These are phyloP conservation scores for Clavispora carvajalis DNA, from an alignment of 805 yeast genomes.

Conservation along the genomic window DNA sequence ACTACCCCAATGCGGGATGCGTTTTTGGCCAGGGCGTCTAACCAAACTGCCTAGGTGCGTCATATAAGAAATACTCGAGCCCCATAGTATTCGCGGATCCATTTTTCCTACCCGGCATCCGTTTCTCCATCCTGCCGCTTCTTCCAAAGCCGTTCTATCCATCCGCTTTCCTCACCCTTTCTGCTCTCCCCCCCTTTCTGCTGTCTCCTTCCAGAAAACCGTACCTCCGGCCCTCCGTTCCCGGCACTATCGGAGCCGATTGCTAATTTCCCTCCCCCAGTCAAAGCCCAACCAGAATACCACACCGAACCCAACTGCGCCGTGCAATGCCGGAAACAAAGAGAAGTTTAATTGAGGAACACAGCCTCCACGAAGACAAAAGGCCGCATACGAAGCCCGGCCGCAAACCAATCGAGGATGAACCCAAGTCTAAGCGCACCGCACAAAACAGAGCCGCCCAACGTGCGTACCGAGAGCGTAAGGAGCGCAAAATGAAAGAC, in stretches of 20 bases:
- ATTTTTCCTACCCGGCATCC: too few species aligned
- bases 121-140: too few species aligned
- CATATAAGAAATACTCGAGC: neutral
- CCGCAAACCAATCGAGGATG: constrained; percentile 71
- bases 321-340: neutral
- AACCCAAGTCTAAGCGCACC: constrained; percentile 83
- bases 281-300: too few species aligned
- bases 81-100: too few species aligned
- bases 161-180: too few species aligned
- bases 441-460: constrained; percentile 99
- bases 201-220: too few species aligned
- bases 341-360: constrained; percentile 24
- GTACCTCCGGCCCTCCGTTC: too few species aligned
- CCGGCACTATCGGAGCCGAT: too few species aligned
- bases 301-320: too few species aligned
- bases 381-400: constrained; percentile 59
- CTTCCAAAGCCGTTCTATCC: too few species aligned
- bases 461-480: constrained; percentile 91
- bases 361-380: constrained; percentile 29
- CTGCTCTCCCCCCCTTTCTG: too few species aligned
- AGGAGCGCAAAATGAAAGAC: constrained; percentile 81
- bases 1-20: neutral
- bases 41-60: neutral
- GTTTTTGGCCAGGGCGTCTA: neutral
- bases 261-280: too few species aligned